Conservation (phyloP, 1,284 basidiomycete genomes). For the Cutaneotrichosporon sp. region DNA sequence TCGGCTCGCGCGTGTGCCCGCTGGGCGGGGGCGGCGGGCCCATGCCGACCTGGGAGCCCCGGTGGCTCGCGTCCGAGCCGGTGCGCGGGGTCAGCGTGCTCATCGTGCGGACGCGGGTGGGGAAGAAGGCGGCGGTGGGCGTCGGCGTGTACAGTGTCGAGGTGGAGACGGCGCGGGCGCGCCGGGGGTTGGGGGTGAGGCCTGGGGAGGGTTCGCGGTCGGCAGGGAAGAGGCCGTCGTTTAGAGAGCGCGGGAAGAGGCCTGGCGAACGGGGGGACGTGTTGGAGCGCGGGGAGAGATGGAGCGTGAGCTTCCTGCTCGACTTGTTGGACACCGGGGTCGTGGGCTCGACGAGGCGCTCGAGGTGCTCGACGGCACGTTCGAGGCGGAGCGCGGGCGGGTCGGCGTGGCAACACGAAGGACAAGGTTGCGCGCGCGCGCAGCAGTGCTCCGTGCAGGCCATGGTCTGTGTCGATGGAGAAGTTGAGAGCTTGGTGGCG, state of each 20-base stretch:
- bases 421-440: background rate
- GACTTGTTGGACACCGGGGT: background rate
- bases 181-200: background rate
- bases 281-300: background rate
- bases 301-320: too few relatives aligned
- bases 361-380: background rate
- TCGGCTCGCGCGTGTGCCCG: background rate
- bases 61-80: background rate
- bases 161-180: background rate
- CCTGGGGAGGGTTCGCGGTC: too few relatives aligned
- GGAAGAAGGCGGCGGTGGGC: background rate
- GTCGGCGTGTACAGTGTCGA: background rate
- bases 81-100: background rate
- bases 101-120: background rate
- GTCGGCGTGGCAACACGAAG: background rate
- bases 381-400: background rate
- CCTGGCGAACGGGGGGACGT: background rate
- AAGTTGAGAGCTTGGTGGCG: background rate
- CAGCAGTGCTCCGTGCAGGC: background rate
- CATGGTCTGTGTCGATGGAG: background rate
- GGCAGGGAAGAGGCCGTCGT: too few relatives aligned
- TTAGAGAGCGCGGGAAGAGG: too few relatives aligned
- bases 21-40: background rate
- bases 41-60: background rate
- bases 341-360: background rate